phyloP scores from a whole-genome alignment of 23 red algal species.

The Porphyridium purpureum region DNA sequence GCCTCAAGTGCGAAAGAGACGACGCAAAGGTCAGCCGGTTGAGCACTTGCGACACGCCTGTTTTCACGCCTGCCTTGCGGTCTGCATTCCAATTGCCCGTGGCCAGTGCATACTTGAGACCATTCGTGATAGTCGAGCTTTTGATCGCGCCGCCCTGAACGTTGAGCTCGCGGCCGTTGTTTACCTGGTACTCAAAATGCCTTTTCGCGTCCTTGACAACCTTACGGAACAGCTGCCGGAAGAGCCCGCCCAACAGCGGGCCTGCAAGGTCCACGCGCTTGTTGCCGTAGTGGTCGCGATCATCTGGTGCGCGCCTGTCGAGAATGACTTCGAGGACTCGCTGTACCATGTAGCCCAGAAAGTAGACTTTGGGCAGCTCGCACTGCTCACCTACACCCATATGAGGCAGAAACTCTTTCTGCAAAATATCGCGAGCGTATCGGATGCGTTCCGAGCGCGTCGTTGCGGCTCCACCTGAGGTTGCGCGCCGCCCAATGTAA shows the following conservation, averaged over 20 bases:
- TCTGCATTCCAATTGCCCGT: constrained; percentile 86
- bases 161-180: constrained; percentile 50
- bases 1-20: constrained; percentile 79
- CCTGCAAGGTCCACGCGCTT: constrained; percentile 93
- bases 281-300: constrained; percentile 96
- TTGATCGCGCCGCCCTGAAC: constrained; percentile 46
- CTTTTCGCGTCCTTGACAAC: constrained; percentile 56
- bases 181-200: constrained; percentile 20
- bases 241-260: constrained; percentile 63
- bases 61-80: constrained; percentile 38
- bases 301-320: constrained; percentile 62
- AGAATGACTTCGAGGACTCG: constrained; percentile 68
- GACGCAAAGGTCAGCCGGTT: constrained; percentile 95
- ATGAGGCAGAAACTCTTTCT: constrained; percentile 93
- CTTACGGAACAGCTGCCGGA: constrained; percentile 73
- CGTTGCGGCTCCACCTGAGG: constrained; percentile 15
- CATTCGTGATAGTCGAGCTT: constrained; percentile 71
- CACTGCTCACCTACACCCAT: constrained; percentile 54
- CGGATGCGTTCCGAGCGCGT: constrained; percentile 57
- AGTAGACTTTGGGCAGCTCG: constrained; percentile 85
- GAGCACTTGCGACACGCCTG: constrained; percentile 84
- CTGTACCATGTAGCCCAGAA: constrained; percentile 92
- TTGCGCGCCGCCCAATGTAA: constrained; percentile 80
- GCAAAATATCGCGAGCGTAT: constrained; percentile 79
- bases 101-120: constrained; percentile 83